Conservation (phyloP, 2,329 filamentous ascomycete genomes). For the Hymenoscyphus repandus region DNA sequence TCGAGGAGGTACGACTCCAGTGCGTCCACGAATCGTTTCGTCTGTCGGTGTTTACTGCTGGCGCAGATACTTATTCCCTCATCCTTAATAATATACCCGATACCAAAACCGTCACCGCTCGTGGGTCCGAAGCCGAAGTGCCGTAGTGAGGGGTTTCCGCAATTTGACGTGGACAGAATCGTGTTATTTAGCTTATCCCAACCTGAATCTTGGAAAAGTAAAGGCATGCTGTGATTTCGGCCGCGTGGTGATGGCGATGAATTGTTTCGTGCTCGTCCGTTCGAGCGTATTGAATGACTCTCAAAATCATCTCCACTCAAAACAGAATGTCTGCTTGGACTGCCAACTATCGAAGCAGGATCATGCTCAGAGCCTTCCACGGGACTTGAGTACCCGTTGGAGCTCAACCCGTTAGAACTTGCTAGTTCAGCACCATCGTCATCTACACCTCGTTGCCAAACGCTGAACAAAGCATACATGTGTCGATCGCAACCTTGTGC, state of each 20-base stretch:
- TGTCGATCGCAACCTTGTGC: constrained; percentile 89
- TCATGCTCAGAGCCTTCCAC: constrained; percentile 45
- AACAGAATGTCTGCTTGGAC: constrained; percentile 48
- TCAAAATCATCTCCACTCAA: constrained; percentile 37
- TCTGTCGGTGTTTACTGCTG: constrained; percentile 90
- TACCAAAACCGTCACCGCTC: constrained; percentile 89
- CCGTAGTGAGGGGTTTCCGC: constrained; percentile 87
- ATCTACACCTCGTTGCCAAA: constrained; percentile 88
- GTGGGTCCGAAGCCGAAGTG: constrained; percentile 97
- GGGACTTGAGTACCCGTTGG: constrained; percentile 58
- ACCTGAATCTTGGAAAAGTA: constrained; percentile 79
- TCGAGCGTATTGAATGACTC: constrained; percentile 30
- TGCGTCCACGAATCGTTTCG: constrained; percentile 80
- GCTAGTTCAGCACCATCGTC: constrained; percentile 54
- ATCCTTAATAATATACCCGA: constrained; percentile 98
- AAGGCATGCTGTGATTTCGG: constrained; percentile 55
- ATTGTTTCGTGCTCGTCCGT: constrained; percentile 42
- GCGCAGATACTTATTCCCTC: constrained; percentile 87
- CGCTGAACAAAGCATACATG: constrained; percentile 86
- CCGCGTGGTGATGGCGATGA: constrained; percentile 47
- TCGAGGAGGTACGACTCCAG: constrained; percentile 88
- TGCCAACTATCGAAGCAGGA: constrained; percentile 42
- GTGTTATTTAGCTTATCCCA: constrained; percentile 97
- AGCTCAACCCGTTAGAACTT: constrained; percentile 45
- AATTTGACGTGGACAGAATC: constrained; percentile 95